These are phyloP conservation scores for Platanthera guangdongensis DNA, from an alignment of 106 monocot genomes.

Conservation along the genomic window DNA sequence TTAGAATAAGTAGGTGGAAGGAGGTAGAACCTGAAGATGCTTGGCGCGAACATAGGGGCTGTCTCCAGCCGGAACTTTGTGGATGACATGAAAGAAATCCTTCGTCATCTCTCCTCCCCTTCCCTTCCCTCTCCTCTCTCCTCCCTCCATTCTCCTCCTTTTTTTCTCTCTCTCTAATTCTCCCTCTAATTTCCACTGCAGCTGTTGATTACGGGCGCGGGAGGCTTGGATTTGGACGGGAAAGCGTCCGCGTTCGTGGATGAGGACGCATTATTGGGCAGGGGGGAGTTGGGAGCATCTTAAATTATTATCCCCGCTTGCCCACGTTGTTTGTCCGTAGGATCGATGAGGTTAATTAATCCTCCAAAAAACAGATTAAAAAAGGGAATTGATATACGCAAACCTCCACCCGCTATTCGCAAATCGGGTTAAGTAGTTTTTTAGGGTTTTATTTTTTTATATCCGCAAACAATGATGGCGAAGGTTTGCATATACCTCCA, in stretches of 20 bases:
- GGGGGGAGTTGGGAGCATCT: neutral
- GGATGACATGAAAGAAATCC: conserved; percentile 17
- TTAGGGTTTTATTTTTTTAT: too few species aligned
- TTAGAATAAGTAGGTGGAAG: neutral
- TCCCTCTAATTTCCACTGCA: neutral
- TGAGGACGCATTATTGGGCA: neutral
- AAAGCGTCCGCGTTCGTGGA: conserved; percentile 1
- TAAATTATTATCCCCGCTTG: too few species aligned
- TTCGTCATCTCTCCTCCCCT: conserved; percentile 10
- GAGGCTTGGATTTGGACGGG: conserved; percentile 5
- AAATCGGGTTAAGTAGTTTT: too few species aligned
- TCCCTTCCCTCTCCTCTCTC: neutral
- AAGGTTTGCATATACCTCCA: too few species aligned
- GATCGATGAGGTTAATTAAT: too few species aligned
- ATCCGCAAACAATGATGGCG: too few species aligned
- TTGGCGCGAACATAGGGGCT: conserved; percentile 23
- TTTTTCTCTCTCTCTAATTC: conserved; percentile 11
- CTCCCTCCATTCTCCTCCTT: neutral
- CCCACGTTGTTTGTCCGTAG: too few species aligned
- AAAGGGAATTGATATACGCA: too few species aligned
- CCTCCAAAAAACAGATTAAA: too few species aligned
- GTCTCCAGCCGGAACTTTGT: conserved; percentile 19
- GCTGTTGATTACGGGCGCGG: too few species aligned
- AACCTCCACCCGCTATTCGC: too few species aligned
- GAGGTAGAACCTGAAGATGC: conserved; percentile 9